Percentiles rank a stretch among this genome's conserved stretches.
These are phyloP conservation scores for Tarenaya hassleriana DNA, from an alignment of 345 rosid species.

Conservation along the genomic window DNA sequence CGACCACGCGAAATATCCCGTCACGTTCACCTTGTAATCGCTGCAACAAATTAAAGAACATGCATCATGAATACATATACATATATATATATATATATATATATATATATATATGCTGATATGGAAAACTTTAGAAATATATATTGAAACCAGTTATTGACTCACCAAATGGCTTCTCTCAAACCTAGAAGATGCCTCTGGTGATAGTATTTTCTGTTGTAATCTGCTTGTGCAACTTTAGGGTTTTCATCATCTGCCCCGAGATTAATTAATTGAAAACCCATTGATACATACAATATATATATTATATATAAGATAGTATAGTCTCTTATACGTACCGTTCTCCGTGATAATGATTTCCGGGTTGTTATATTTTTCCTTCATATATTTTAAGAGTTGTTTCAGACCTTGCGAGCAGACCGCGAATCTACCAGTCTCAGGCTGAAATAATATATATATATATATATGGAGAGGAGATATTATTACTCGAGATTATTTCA, in stretches of 20 bases:
- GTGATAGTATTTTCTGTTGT: not conserved
- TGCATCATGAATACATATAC: not conserved
- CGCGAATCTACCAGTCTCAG: conserved; percentile 18
- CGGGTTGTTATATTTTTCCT: conserved; percentile 25
- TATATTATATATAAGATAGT: not conserved
- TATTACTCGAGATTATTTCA: too few species aligned
- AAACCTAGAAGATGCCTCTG: not conserved
- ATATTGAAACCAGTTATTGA: not conserved
- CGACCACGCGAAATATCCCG: conserved; percentile 36
- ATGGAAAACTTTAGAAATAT: too few species aligned
- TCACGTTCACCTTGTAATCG: conserved; percentile 21
- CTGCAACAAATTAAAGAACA: not conserved
- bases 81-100: too few species aligned
- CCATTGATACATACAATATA: too few species aligned
- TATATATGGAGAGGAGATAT: too few species aligned
- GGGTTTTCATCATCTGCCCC: too few species aligned
- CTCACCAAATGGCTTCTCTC: not conserved
- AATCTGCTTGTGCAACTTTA: not conserved
- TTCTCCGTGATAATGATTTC: conserved; percentile 33
- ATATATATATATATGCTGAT: too few species aligned
- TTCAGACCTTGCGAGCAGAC: conserved; percentile 27
- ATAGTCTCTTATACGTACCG: conserved; percentile 20
- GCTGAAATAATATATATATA: too few species aligned
- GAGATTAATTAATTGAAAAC: too few species aligned
- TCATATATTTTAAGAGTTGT: conserved; percentile 23